These are phyloP conservation scores for Fusarium anguioides DNA, from an alignment of 2,329 filamentous ascomycete genomes.

Conservation along the genomic window DNA sequence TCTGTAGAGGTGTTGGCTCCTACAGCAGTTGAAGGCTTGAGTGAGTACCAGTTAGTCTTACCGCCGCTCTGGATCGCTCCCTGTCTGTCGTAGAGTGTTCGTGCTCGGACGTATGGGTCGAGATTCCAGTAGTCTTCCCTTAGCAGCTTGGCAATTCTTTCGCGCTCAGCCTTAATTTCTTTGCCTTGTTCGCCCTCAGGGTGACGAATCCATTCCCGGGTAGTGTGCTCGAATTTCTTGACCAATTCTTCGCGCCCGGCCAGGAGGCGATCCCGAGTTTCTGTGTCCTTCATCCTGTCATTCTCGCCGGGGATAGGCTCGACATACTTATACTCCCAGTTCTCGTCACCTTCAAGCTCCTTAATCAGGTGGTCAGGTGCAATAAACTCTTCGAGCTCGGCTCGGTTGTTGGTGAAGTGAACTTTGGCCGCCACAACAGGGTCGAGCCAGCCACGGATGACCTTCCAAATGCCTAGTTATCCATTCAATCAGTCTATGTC, in stretches of 20 bases:
- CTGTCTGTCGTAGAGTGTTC: slow-evolving; percentile 84
- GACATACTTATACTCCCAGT: slow-evolving; percentile 84
- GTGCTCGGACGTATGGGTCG: slow-evolving; percentile 86
- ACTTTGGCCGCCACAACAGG: slow-evolving; percentile 95
- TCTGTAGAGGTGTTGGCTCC: slow-evolving; percentile 53
- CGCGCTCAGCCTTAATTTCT: slow-evolving; percentile 66
- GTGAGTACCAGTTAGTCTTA: slow-evolving; percentile 75
- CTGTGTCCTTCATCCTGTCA: slow-evolving; percentile 73
- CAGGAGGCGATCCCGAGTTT: slow-evolving; percentile 71
- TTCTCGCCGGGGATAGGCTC: slow-evolving; percentile 85
- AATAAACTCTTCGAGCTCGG: slow-evolving; percentile 84
- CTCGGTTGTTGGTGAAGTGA: slow-evolving; percentile 85
- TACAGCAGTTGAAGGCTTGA: slow-evolving; percentile 31
- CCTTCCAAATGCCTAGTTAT: slow-evolving; percentile 84
- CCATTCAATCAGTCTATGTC: slow-evolving; percentile 11
- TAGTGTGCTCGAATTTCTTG: slow-evolving; percentile 77
- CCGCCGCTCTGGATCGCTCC: slow-evolving; percentile 77
- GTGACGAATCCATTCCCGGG: slow-evolving; percentile 76
- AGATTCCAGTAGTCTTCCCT: slow-evolving; percentile 86
- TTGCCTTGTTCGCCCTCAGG: slow-evolving; percentile 57
- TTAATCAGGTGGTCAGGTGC: slow-evolving; percentile 76
- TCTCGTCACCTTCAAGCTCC: slow-evolving; percentile 86
- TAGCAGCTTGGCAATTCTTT: slow-evolving; percentile 71
- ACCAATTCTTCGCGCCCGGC: slow-evolving; percentile 73
- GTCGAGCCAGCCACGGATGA: slow-evolving; percentile 96